A percentile compares a stretch with the other conserved stretches of the same genome.
phyloP scores from a whole-genome alignment of 1,284 basidiomycete genomes.

The Ceratobasidium sp. region DNA sequence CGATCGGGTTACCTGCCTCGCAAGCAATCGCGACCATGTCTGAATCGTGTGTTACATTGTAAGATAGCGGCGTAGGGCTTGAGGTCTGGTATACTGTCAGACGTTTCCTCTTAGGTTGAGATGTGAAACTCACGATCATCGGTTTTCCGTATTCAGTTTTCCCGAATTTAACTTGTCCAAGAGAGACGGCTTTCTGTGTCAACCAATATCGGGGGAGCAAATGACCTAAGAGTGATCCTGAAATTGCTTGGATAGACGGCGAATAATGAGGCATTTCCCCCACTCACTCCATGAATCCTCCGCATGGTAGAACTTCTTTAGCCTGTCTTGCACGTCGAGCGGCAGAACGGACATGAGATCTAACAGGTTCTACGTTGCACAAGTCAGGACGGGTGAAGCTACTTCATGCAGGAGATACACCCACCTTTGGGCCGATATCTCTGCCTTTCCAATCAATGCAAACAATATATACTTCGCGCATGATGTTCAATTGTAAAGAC shows the following conservation, averaged over 20 bases:
- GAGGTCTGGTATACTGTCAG: slow-evolving; percentile 54
- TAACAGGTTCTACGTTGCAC: slow-evolving; percentile 2
- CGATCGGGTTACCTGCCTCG: slow-evolving; percentile 59
- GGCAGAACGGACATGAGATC: slow-evolving; percentile 7
- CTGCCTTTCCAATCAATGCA: slow-evolving; percentile 2
- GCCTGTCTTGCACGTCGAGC: slow-evolving; percentile 42
- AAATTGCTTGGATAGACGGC: background rate
- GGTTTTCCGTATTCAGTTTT: slow-evolving; percentile 72
- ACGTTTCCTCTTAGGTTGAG: background rate
- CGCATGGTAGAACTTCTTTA: slow-evolving; percentile 69
- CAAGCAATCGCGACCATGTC: slow-evolving; percentile 70
- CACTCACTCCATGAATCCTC: slow-evolving; percentile 75
- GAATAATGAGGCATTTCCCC: slow-evolving; percentile 29
- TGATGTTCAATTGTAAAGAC: background rate
- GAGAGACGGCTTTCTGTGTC: slow-evolving; percentile 60
- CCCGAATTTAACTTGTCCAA: slow-evolving; percentile 59
- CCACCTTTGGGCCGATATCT: background rate
- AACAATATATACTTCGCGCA: background rate
- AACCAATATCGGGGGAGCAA: slow-evolving; percentile 70
- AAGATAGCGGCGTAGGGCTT: slow-evolving; percentile 64
- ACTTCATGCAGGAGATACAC: too few species aligned
- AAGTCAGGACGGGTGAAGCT: too few species aligned
- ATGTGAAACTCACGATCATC: slow-evolving; percentile 62
- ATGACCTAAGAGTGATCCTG: slow-evolving; percentile 75
- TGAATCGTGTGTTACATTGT: slow-evolving; percentile 82